phyloP scores from a whole-genome alignment of 345 rosid genomes.

The Pugionium dolabratum region DNA sequence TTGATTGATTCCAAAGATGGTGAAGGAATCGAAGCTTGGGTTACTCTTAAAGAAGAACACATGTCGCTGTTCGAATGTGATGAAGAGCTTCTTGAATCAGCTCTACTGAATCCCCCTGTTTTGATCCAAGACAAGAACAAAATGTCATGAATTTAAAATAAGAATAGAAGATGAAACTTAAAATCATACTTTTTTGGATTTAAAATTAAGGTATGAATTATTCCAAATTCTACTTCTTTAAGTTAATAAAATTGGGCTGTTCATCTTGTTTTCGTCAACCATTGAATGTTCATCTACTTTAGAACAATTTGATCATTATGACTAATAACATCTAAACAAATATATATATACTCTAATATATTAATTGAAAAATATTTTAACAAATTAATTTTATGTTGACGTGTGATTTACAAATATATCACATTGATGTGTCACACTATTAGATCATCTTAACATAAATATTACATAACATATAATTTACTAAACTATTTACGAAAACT shows the following conservation, averaged over 20 bases:
- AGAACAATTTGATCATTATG: constrained; percentile 14
- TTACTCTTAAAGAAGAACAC: constrained; percentile 39
- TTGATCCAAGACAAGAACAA: constrained; percentile 23
- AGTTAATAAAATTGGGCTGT: constrained; percentile 8
- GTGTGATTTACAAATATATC: too few relatives aligned
- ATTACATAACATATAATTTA: too few relatives aligned
- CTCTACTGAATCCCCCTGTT: constrained; percentile 36
- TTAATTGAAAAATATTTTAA: too few relatives aligned
- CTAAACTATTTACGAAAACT: too few relatives aligned
- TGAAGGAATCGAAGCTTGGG: constrained; percentile 53
- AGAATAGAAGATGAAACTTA: not conserved
- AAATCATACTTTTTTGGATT: constrained; percentile 10
- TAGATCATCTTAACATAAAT: too few relatives aligned
- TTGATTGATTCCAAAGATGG: constrained; percentile 47
- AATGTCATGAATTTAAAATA: not conserved
- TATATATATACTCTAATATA: too few relatives aligned
- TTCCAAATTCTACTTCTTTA: constrained; percentile 16
- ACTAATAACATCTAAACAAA: constrained; percentile 17
- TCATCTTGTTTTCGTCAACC: not conserved
- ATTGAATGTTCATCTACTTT: constrained; percentile 1
- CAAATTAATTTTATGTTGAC: too few relatives aligned
- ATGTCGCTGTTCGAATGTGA: constrained; percentile 33
- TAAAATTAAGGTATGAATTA: constrained; percentile 12
- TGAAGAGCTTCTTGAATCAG: constrained; percentile 39
- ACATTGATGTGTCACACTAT: too few relatives aligned